These are phyloP conservation scores for Cyberlindnera samutprakarnensis DNA, from an alignment of 805 yeast species.

Conservation along the genomic window DNA sequence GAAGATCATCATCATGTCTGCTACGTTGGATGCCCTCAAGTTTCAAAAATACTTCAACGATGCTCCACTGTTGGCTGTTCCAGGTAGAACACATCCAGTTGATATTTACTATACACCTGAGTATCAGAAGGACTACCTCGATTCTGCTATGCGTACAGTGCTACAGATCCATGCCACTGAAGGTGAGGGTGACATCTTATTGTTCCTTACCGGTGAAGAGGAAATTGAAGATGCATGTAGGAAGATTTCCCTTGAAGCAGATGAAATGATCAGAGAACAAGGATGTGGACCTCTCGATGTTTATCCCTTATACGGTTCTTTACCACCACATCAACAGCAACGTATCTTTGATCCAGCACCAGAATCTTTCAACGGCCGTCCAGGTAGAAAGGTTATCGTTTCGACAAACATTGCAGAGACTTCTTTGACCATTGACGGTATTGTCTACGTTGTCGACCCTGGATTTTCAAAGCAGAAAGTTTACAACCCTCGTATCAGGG, in stretches of 20 bases:
- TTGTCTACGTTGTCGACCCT: slow-evolving; percentile 95
- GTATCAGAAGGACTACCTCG: slow-evolving; percentile 89
- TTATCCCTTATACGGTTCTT: slow-evolving; percentile 91
- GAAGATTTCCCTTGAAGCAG: slow-evolving; percentile 80
- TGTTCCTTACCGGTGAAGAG: slow-evolving; percentile 93
- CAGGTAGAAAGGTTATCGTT: slow-evolving; percentile 91
- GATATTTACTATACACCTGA: slow-evolving; percentile 97
- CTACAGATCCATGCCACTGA: slow-evolving; percentile 96
- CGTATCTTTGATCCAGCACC: slow-evolving; percentile 89
- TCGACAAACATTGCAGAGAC: slow-evolving; percentile 98
- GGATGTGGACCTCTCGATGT: slow-evolving; percentile 84
- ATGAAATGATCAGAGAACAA: slow-evolving; percentile 81
- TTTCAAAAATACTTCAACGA: slow-evolving; percentile 83
- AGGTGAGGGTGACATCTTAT: slow-evolving; percentile 81
- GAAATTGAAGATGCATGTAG: slow-evolving; percentile 97
- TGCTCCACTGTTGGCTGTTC: slow-evolving; percentile 93
- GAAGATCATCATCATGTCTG: slow-evolving; percentile 93
- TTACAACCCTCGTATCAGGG: slow-evolving; percentile 92
- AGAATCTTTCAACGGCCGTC: slow-evolving; percentile 65
- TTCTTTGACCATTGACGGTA: slow-evolving; percentile 94
- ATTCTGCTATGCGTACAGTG: slow-evolving; percentile 92
- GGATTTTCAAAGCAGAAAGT: slow-evolving; percentile 96
- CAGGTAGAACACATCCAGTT: slow-evolving; percentile 97
- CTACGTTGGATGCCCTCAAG: slow-evolving; percentile 95
- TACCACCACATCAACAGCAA: slow-evolving; percentile 95